Evolutionary conservation across 75 land plant genomes (phyloP), one percentile per base, ranked within the genome.

Genomic region (Ceratopteris richardii): DNA sequence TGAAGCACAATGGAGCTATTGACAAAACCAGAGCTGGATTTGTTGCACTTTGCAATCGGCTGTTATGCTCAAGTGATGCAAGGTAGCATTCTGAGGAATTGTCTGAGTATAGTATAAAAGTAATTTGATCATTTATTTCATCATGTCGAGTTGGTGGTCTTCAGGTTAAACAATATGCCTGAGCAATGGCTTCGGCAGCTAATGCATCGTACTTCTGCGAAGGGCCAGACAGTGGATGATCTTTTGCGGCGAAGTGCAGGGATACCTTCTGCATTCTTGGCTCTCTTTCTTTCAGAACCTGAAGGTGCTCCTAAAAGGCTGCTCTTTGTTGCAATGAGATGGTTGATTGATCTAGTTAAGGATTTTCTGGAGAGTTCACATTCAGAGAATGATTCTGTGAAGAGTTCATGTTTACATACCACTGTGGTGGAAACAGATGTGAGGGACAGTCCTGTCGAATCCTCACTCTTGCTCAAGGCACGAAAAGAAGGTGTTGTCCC

Each of bases 1-100:
- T 95, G 99, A 95, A 95, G 65, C 99, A 95, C 48, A 95, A 86
- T 78, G 99, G 99, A 59, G 99, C 99, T 14, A 95, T 95, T 62
- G 99, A 95, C 64, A 95, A 95, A 75, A 95, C 99, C 26, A 81
- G 99, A 58, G 86, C 93, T 48, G 99, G 99, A 29, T 95, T 95
- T 57, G 86, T 95, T 50, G 96, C 99, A 42, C 96, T 95, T 54
- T 95, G 99, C 68, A 87, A 95, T 65, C 96, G 99, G 30, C 78
- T 95, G 37, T 80, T 95, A 46, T 84, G 85, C 66, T 95, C 99
- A 51, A 78, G 80, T 75, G 91, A 95, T 50, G 76, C 85, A 71
- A 81, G 84, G 99, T 86, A 61, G 37, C 9, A 9, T 9, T 33
- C 7, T n/a, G n/a, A n/a, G n/a, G n/a, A n/a, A n/a, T n/a, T n/a